phyloP scores from a whole-genome alignment of 371 early-diverging fungal genomes.

The Saksenaea oblongispora region DNA sequence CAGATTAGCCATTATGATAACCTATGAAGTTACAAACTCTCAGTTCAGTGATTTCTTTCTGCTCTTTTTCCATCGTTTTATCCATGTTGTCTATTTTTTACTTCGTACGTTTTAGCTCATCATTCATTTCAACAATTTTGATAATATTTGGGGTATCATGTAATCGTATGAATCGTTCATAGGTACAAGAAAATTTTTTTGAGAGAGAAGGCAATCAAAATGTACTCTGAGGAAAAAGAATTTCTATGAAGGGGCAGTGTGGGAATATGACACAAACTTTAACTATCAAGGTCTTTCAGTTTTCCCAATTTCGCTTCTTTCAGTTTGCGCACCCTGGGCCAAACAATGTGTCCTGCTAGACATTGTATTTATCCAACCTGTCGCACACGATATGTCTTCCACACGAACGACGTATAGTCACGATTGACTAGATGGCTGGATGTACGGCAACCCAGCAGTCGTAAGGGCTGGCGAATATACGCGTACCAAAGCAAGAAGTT shows the following conservation, averaged over 20 bases:
- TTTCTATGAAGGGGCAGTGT: neutral
- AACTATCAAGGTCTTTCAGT: no score
- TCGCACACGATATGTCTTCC: neutral
- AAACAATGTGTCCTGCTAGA: neutral
- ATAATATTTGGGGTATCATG: neutral
- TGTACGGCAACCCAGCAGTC: neutral
- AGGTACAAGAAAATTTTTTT: neutral
- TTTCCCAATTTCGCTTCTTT: no score
- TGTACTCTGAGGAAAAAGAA: neutral
- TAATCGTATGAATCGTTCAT: neutral
- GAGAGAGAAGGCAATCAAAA: neutral
- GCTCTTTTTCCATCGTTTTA: no score
- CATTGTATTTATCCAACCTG: neutral
- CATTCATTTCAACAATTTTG: neutral
- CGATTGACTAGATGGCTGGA: neutral
- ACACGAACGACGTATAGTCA: neutral
- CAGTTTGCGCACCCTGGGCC: neutral
- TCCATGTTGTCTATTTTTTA: neutral
- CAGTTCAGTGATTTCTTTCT: neutral
- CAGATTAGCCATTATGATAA: neutral
- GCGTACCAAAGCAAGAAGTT: neutral
- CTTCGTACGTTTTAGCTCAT: neutral
- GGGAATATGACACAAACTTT: no score
- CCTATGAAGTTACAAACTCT: no score
- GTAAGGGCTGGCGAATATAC: neutral